These are phyloP conservation scores for Zygoascus hellenicus DNA, from an alignment of 1,139 yeast species.

Conservation along the genomic window DNA sequence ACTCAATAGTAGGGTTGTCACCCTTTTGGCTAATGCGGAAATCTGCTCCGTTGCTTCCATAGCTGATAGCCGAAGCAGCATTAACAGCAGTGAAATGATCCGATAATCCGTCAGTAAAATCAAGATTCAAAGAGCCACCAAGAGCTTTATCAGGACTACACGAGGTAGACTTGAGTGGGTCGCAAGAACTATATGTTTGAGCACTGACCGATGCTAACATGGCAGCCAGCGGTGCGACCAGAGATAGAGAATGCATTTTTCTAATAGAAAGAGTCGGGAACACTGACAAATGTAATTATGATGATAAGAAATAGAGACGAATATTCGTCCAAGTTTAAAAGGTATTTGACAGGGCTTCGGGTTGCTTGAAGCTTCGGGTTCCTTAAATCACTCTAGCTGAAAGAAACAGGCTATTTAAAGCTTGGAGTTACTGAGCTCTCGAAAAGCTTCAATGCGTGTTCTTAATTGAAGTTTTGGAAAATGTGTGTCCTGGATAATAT, in stretches of 20 bases:
- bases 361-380: too few species aligned
- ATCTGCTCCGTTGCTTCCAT: slow-evolving; percentile 49
- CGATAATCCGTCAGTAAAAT: slow-evolving; percentile 27
- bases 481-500: too few species aligned
- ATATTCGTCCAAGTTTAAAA: too few species aligned
- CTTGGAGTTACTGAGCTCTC: background rate
- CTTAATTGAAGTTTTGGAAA: too few species aligned
- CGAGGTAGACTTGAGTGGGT: slow-evolving; percentile 24
- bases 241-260: background rate
- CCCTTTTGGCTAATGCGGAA: slow-evolving; percentile 54
- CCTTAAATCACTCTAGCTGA: too few species aligned
- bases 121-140: slow-evolving; percentile 24
- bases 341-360: background rate
- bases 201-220: slow-evolving; percentile 14
- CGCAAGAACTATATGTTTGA: slow-evolving; percentile 27
- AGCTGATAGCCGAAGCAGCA: slow-evolving; percentile 24
- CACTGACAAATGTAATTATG: background rate
- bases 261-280: background rate
- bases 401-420: background rate
- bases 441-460: background rate
- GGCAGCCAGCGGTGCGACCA: background rate
- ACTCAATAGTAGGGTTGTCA: slow-evolving; percentile 70
- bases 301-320: background rate
- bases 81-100: slow-evolving; percentile 19
- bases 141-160: slow-evolving; percentile 32